phyloP scores from a whole-genome alignment of 352 stramenopile genomes.

The Plasmopara viticola region DNA sequence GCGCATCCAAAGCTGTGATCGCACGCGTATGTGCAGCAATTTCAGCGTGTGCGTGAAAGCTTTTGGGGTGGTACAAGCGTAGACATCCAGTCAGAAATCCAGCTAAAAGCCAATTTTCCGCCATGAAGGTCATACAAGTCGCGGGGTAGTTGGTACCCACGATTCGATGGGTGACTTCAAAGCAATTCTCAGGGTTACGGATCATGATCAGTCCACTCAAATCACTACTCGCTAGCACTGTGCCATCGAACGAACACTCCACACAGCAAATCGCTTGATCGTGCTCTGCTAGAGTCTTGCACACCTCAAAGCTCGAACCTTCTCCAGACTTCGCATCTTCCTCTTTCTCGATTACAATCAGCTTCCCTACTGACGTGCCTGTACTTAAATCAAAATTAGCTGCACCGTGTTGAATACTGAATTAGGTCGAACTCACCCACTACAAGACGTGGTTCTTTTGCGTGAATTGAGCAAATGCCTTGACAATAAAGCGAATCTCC shows the following conservation, averaged over 20 bases:
- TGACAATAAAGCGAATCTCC: slow-evolving; percentile 47
- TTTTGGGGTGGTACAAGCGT: slow-evolving; percentile 45
- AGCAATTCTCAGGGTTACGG: slow-evolving; percentile 40
- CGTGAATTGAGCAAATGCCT: slow-evolving; percentile 53
- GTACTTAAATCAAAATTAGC: not conserved
- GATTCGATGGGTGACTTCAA: slow-evolving; percentile 61
- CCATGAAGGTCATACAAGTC: slow-evolving; percentile 48
- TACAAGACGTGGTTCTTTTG: slow-evolving; percentile 37
- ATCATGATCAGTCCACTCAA: slow-evolving; percentile 53
- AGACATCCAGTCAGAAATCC: slow-evolving; percentile 58
- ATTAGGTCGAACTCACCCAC: slow-evolving; percentile 29
- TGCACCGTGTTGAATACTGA: not conserved
- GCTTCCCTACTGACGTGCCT: slow-evolving; percentile 54
- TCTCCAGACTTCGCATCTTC: slow-evolving; percentile 40
- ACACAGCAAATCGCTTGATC: slow-evolving; percentile 53
- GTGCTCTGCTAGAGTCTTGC: slow-evolving; percentile 50
- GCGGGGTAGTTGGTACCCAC: slow-evolving; percentile 33
- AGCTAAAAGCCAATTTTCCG: slow-evolving; percentile 45
- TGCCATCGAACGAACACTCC: slow-evolving; percentile 34
- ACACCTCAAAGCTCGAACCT: slow-evolving; percentile 48
- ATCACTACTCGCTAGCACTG: slow-evolving; percentile 51
- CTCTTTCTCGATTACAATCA: slow-evolving; percentile 55
- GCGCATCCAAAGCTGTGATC: slow-evolving; percentile 54
- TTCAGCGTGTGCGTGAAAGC: slow-evolving; percentile 50
- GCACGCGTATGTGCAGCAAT: slow-evolving; percentile 63